Percentiles rank a stretch among this genome's conserved stretches.
Conservation (phyloP, 225 moss, liverwort and hornwort species). For the Physcomitrellopsis africana region DNA sequence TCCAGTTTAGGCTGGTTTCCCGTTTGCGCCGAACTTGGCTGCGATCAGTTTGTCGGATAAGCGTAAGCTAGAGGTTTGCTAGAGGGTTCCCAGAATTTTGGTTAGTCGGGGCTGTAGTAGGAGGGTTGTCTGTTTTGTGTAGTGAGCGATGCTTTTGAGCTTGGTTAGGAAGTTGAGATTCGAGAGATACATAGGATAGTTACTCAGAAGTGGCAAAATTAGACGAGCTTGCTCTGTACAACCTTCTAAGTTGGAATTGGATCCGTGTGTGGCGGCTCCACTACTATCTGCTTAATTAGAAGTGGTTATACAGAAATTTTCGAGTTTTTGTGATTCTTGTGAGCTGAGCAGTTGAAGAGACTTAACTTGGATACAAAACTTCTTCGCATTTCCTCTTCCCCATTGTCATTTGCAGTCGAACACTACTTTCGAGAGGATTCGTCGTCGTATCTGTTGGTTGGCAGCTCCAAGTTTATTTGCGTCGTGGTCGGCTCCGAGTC, state of each 20-base stretch:
- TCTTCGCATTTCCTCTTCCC: no score
- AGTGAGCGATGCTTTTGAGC: no score
- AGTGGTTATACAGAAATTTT: background rate
- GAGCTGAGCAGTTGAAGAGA: background rate
- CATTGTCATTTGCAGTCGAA: background rate
- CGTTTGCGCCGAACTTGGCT: background rate
- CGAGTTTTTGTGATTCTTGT: background rate
- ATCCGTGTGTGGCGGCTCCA: background rate
- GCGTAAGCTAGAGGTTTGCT: background rate
- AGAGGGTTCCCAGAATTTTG: background rate
- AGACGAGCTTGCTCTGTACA: background rate
- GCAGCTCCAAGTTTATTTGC: background rate
- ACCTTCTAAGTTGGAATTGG: constrained; percentile 20
- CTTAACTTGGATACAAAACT: background rate
- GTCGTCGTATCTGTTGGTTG: background rate
- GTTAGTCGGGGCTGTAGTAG: background rate
- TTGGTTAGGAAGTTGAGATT: background rate
- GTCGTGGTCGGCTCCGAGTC: constrained; percentile 6
- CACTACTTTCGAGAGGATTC: background rate
- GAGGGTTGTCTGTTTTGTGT: background rate
- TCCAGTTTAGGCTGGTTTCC: background rate
- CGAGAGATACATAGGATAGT: background rate
- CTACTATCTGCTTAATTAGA: background rate
- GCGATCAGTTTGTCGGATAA: background rate
- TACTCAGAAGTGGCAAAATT: constrained; percentile 9